A percentile compares a stretch with the other conserved stretches of the same genome.
These are phyloP conservation scores for Globisporangium megalacanthum DNA, from an alignment of 352 stramenopile genomes.

Conservation along the genomic window DNA sequence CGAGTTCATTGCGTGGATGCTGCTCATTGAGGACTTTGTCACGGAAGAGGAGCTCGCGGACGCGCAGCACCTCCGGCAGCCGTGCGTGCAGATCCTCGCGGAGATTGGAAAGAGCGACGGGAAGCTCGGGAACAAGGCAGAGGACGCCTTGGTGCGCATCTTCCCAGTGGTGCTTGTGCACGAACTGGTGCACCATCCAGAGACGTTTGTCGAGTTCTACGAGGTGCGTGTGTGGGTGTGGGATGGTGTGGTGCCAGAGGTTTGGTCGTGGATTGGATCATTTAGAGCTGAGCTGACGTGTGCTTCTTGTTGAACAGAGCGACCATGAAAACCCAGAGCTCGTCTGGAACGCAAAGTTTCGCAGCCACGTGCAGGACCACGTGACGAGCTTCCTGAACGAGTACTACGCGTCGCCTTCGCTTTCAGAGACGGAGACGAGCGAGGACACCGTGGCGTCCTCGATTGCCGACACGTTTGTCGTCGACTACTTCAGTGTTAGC, in stretches of 20 bases:
- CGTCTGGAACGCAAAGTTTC: conserved; percentile 90
- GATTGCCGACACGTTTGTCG: conserved; percentile 47
- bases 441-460: conserved; percentile 24
- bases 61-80: conserved; percentile 47
- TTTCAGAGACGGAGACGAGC: conserved; percentile 26
- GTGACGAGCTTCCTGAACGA: conserved; percentile 73
- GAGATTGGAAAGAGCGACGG: conserved; percentile 48
- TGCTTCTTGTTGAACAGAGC: conserved; percentile 30
- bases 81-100: conserved; percentile 53
- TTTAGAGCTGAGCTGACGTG: background rate
- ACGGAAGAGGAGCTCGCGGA: conserved; percentile 56
- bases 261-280: background rate
- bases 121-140: conserved; percentile 43
- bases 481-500: conserved; percentile 76
- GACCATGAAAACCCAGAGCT: conserved; percentile 92
- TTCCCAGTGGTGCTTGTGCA: conserved; percentile 62
- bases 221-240: conserved; percentile 22
- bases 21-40: conserved; percentile 57
- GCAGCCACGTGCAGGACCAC: conserved; percentile 71
- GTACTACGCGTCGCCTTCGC: conserved; percentile 59
- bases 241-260: background rate
- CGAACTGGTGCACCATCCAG: conserved; percentile 42
- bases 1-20: conserved; percentile 75
- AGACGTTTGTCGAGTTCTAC: conserved; percentile 53
- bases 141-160: conserved; percentile 53